Percentiles rank a stretch among this genome's conserved stretches.
Evolutionary conservation across 1,284 basidiomycete species (phyloP).

Genomic region (Heterobasidion annosum): DNA sequence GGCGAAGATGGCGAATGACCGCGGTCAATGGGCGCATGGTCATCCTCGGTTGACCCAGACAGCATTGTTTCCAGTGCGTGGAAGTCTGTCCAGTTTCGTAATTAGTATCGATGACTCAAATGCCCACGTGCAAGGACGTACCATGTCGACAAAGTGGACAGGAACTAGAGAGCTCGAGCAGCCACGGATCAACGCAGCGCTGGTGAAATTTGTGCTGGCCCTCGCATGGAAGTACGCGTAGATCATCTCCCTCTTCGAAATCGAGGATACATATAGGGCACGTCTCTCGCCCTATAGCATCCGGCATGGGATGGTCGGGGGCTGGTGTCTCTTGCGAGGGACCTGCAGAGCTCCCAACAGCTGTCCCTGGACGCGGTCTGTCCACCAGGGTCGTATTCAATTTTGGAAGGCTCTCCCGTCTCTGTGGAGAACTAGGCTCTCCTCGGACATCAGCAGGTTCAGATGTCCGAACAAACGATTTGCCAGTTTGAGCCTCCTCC

Average conservation of each 20-base stretch:
- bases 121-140: conserved; percentile 22
- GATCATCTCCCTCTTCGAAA: conserved; percentile 87
- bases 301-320: conserved; percentile 32
- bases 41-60: conserved; percentile 20
- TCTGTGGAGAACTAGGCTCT: not conserved
- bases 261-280: conserved; percentile 93
- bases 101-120: no score
- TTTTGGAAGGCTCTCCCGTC: not conserved
- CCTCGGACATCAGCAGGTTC: not conserved
- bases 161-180: conserved; percentile 81
- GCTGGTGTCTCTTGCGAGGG: not conserved
- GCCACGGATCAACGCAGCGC: conserved; percentile 77
- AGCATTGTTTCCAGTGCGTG: conserved; percentile 40
- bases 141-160: conserved; percentile 90
- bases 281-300: conserved; percentile 68
- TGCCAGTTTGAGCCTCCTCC: not conserved
- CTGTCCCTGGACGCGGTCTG: conserved; percentile 5
- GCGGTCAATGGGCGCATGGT: conserved; percentile 15
- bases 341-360: conserved; percentile 16
- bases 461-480: not conserved
- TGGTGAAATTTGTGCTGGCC: conserved; percentile 85
- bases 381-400: not conserved
- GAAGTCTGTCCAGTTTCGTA: conserved; percentile 27
- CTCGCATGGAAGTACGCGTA: conserved; percentile 84
- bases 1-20: conserved; percentile 12